Evolutionary conservation across 164 flowering plant genomes (phyloP).

Genomic region (Stephania japonica): DNA sequence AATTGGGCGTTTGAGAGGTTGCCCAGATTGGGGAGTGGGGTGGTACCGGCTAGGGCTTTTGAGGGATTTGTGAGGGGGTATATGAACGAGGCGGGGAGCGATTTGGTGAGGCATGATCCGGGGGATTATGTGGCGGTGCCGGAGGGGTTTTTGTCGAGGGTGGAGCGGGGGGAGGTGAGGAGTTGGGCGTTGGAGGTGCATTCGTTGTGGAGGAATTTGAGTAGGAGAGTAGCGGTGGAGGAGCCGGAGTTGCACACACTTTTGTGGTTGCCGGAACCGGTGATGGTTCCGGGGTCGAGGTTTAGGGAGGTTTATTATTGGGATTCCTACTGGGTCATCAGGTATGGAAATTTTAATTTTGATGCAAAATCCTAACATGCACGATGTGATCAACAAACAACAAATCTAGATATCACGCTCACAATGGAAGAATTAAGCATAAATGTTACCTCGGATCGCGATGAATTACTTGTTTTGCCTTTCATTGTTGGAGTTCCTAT

Average conservation of each 20-base stretch:
- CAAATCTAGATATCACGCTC: too few species aligned
- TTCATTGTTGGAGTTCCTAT: too few species aligned
- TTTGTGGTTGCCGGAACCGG: constrained; percentile 55
- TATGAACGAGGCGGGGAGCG: constrained; percentile 60
- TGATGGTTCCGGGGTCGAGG: constrained; percentile 73
- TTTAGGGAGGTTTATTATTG: constrained; percentile 92
- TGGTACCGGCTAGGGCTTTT: constrained; percentile 33
- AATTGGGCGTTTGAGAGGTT: constrained; percentile 43
- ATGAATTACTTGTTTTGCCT: too few species aligned
- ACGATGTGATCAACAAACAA: too few species aligned
- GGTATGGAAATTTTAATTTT: constrained; percentile 32
- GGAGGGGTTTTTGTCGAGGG: constrained; percentile 59
- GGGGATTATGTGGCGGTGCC: constrained; percentile 60
- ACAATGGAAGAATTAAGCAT: too few species aligned
- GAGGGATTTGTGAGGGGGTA: constrained; percentile 34
- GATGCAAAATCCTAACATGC: not conserved
- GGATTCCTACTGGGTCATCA: constrained; percentile 95
- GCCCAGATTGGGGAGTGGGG: constrained; percentile 30
- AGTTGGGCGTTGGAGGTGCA: constrained; percentile 86
- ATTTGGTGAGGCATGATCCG: constrained; percentile 48
- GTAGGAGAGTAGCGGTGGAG: constrained; percentile 53
- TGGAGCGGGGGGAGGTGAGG: constrained; percentile 44
- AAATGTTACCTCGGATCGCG: too few species aligned
- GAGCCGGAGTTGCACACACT: constrained; percentile 64
- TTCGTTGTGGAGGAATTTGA: constrained; percentile 77